Conservation (phyloP, 2,329 filamentous ascomycete species). For the Chaetomium sp. region DNA sequence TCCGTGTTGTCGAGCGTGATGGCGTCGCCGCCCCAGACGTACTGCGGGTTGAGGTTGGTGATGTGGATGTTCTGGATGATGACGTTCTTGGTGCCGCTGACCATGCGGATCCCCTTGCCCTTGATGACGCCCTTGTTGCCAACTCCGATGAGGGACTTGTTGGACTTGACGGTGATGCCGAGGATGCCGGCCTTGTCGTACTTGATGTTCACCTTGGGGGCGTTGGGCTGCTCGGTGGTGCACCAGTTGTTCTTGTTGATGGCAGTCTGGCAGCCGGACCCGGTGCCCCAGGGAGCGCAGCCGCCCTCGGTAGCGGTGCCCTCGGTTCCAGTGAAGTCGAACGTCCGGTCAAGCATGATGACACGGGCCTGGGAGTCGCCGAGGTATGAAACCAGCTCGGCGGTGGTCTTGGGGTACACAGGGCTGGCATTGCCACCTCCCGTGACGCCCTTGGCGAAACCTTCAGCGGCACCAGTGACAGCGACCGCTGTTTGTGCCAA, state of each 20-base stretch:
- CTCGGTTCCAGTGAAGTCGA: constrained; percentile 26
- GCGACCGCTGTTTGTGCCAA: constrained; percentile 37
- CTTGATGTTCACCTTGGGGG: constrained; percentile 17
- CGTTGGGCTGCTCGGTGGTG: constrained; percentile 56
- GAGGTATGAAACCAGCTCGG: constrained; percentile 26
- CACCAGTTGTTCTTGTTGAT: constrained; percentile 64
- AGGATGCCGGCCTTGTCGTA: constrained; percentile 24
- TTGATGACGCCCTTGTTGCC: constrained; percentile 57
- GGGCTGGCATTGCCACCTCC: constrained; percentile 24
- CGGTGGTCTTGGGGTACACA: constrained; percentile 20
- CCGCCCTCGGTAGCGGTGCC: constrained; percentile 19
- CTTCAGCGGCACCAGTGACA: constrained; percentile 25
- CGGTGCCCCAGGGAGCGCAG: constrained; percentile 40
- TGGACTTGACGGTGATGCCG: constrained; percentile 49
- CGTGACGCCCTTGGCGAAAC: constrained; percentile 25
- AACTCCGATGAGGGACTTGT: constrained; percentile 60
- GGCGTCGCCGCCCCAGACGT: constrained; percentile 63
- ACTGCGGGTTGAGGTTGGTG: constrained; percentile 58
- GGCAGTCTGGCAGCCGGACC: constrained; percentile 56
- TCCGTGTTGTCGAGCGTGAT: constrained; percentile 55
- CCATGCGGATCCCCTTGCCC: constrained; percentile 58
- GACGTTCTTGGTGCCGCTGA: constrained; percentile 53
- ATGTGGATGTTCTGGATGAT: constrained; percentile 63
- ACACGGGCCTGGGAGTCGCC: constrained; percentile 24
- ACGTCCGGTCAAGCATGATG: constrained; percentile 25